phyloP scores from a whole-genome alignment of 257 asterid genomes.

The Verbascum thapsus region DNA sequence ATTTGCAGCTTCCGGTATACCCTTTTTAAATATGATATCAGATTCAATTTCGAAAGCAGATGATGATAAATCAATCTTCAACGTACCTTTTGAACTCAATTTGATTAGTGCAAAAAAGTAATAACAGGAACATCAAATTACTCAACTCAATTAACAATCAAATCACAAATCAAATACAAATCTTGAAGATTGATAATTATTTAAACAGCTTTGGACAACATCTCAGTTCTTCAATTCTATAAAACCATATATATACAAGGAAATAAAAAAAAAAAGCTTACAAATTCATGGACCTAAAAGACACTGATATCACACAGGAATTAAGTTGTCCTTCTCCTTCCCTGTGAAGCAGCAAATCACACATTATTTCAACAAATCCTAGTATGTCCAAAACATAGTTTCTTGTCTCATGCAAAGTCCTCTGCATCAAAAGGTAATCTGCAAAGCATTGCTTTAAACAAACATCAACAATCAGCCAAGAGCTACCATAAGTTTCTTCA shows the following conservation, averaged over 20 bases:
- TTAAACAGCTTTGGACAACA: too few relatives aligned
- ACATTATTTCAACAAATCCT: conserved; percentile 19
- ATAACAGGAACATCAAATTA: too few relatives aligned
- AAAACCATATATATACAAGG: too few relatives aligned
- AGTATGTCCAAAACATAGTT: conserved; percentile 1
- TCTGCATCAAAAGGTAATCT: conserved; percentile 28
- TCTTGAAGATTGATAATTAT: too few relatives aligned
- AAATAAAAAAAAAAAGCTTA: background rate
- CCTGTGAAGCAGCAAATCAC: conserved; percentile 11
- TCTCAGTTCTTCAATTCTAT: too few relatives aligned
- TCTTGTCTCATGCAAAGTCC: conserved; percentile 6
- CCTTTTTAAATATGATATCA: background rate
- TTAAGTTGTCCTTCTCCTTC: conserved; percentile 14
- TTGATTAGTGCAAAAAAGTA: too few relatives aligned
- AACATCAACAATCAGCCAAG: background rate
- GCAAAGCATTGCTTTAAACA: conserved; percentile 7
- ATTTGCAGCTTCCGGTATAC: too few relatives aligned
- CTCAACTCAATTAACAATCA: background rate
- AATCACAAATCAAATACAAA: background rate
- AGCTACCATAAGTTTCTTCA: conserved; percentile 15
- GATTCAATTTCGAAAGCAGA: conserved; percentile 3
- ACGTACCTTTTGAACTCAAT: too few relatives aligned
- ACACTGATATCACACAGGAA: conserved; percentile 18
- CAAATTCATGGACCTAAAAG: conserved; percentile 7
- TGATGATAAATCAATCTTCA: too few relatives aligned